Evolutionary conservation across 1,284 basidiomycete genomes (phyloP).

Genomic region (Cryptococcus neoformans): DNA sequence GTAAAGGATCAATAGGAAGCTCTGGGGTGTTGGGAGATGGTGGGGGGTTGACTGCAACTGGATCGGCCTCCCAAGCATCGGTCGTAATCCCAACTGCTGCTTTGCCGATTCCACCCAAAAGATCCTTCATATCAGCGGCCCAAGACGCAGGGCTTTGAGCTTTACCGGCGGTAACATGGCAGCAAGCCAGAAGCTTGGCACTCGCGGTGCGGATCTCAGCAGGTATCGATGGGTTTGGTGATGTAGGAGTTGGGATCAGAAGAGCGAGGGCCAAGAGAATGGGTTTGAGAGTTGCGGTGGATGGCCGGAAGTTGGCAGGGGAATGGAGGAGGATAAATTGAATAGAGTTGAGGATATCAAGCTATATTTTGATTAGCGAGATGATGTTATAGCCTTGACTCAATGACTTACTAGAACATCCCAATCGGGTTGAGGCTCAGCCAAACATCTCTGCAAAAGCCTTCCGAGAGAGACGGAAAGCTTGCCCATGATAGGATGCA

Average conservation of each 20-base stretch:
- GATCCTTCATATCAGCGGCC: constrained; percentile 33
- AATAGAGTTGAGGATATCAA: constrained; percentile 17
- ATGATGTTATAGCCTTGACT: not conserved
- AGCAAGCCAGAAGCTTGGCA: constrained; percentile 26
- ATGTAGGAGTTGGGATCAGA: constrained; percentile 12
- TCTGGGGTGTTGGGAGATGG: constrained; percentile 7
- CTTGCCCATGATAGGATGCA: constrained; percentile 45
- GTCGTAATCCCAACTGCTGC: constrained; percentile 22
- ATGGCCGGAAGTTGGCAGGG: constrained; percentile 42
- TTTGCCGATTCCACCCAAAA: constrained; percentile 28
- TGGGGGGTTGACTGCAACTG: not conserved
- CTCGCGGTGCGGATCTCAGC: constrained; percentile 16
- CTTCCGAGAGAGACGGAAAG: constrained; percentile 34
- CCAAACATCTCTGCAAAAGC: constrained; percentile 25
- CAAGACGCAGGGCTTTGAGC: constrained; percentile 35
- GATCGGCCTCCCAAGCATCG: constrained; percentile 33
- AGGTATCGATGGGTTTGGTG: constrained; percentile 8
- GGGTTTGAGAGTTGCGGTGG: constrained; percentile 24
- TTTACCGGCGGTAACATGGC: constrained; percentile 43
- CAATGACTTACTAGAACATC: constrained; percentile 19
- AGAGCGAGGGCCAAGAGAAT: constrained; percentile 30
- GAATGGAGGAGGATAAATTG: constrained; percentile 30
- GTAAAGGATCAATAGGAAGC: constrained; percentile 26
- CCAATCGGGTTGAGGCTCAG: constrained; percentile 19
- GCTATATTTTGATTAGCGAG: constrained; percentile 4